Conservation (phyloP, 768 basidiomycete species). For the Pholiota microspora region DNA sequence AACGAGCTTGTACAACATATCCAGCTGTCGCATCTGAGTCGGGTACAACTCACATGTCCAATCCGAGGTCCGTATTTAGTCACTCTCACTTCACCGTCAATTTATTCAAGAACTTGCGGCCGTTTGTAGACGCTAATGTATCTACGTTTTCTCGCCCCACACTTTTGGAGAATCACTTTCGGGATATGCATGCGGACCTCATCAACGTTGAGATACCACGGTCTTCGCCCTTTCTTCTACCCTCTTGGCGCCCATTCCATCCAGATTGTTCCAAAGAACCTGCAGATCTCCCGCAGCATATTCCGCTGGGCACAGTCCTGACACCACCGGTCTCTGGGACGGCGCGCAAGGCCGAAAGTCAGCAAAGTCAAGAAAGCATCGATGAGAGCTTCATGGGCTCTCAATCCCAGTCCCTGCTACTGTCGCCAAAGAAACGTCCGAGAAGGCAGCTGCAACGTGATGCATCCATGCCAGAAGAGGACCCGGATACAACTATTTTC, state of each 20-base stretch:
- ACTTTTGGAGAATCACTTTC: constrained; percentile 16
- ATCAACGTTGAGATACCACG: constrained; percentile 1
- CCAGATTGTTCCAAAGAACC: background rate
- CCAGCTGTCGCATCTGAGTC: constrained; percentile 24
- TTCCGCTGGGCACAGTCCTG: constrained; percentile 7
- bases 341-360: background rate
- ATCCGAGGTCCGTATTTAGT: constrained; percentile 18
- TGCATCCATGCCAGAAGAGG: background rate
- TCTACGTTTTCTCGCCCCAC: constrained; percentile 5
- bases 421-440: background rate
- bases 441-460: background rate
- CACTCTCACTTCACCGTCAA: background rate
- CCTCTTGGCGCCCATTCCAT: constrained; percentile 9
- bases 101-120: background rate
- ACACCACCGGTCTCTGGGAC: constrained; percentile 11
- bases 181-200: constrained; percentile 13
- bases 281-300: constrained; percentile 4
- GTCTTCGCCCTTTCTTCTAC: constrained; percentile 13
- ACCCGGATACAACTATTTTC: background rate
- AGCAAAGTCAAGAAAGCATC: background rate
- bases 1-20: constrained; percentile 22
- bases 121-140: constrained; percentile 8
- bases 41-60: constrained; percentile 24
- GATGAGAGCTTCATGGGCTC: background rate
- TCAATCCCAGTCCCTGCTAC: background rate